Conservation (phyloP, 495 filamentous ascomycete genomes). For the Neurospora terricola region DNA sequence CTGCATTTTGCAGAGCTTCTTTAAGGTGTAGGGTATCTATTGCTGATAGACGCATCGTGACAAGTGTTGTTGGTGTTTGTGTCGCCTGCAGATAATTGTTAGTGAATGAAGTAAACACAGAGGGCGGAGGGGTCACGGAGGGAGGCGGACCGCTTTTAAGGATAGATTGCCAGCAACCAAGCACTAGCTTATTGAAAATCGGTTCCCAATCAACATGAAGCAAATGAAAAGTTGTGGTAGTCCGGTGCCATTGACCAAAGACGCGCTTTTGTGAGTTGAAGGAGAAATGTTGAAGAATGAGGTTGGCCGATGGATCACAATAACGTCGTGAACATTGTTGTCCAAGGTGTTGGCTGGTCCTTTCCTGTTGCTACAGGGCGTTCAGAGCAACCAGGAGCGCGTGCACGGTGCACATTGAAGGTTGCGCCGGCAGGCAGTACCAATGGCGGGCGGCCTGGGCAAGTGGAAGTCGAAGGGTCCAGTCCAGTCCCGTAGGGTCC, state of each 20-base stretch:
- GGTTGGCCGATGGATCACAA: background rate
- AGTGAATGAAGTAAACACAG: background rate
- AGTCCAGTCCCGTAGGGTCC: background rate
- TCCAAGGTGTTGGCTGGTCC: background rate
- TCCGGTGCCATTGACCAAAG: background rate
- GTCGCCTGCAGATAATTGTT: background rate
- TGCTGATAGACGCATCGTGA: constrained; percentile 30
- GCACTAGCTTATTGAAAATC: background rate
- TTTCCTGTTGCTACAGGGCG: background rate
- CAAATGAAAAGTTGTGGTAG: background rate
- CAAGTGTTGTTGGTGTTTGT: background rate
- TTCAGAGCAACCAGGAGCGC: background rate
- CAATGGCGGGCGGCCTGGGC: background rate
- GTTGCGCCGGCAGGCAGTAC: background rate
- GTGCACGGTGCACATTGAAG: background rate
- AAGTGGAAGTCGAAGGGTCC: background rate
- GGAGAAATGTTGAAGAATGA: background rate
- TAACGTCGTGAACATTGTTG: background rate
- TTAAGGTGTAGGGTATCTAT: constrained; percentile 40
- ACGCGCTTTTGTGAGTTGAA: background rate
- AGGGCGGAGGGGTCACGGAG: background rate
- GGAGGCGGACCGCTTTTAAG: background rate
- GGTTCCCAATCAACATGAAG: background rate
- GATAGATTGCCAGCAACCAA: background rate
- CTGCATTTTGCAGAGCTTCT: constrained; percentile 66